Evolutionary conservation across 176 grass and related monocot species (phyloP).

Genomic region (Coix lacrymajobi): DNA sequence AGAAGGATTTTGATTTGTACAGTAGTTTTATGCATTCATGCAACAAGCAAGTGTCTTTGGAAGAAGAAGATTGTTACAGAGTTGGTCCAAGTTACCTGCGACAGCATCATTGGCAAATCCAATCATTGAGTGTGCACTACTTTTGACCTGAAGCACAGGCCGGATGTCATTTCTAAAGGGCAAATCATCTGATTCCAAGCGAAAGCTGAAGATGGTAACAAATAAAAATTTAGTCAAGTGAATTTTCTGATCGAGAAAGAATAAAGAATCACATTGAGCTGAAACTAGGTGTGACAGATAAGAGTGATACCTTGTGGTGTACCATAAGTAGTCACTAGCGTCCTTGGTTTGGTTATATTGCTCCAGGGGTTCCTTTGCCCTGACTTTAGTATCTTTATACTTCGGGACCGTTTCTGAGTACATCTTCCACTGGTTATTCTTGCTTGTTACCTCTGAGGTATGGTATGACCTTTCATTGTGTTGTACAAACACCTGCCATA

Average conservation of each 20-base stretch:
- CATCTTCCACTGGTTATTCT: slow-evolving; percentile 71
- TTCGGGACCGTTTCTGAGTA: slow-evolving; percentile 50
- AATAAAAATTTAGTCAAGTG: neutral
- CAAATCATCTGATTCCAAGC: slow-evolving; percentile 63
- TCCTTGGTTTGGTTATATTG: slow-evolving; percentile 82
- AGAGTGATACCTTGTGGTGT: slow-evolving; percentile 66
- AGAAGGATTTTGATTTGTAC: slow-evolving; percentile 23
- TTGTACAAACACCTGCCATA: slow-evolving; percentile 71
- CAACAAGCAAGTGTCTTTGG: slow-evolving; percentile 1
- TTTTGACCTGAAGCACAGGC: slow-evolving; percentile 69
- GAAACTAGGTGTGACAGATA: neutral
- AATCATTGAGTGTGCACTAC: slow-evolving; percentile 52
- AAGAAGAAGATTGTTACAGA: slow-evolving; percentile 18
- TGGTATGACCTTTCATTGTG: slow-evolving; percentile 71
- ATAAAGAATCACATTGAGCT: neutral
- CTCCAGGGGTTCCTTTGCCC: slow-evolving; percentile 51
- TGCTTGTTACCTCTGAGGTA: slow-evolving; percentile 14
- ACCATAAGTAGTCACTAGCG: slow-evolving; percentile 79
- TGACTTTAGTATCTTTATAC: slow-evolving; percentile 20
- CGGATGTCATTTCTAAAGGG: slow-evolving; percentile 80
- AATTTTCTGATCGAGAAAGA: neutral
- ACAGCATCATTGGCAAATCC: slow-evolving; percentile 60
- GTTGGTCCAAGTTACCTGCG: slow-evolving; percentile 47
- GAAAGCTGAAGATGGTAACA: slow-evolving; percentile 50
- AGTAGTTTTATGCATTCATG: neutral